Conservation (phyloP, 1,139 yeast genomes). For the Debaryomyces psychrophilus region DNA sequence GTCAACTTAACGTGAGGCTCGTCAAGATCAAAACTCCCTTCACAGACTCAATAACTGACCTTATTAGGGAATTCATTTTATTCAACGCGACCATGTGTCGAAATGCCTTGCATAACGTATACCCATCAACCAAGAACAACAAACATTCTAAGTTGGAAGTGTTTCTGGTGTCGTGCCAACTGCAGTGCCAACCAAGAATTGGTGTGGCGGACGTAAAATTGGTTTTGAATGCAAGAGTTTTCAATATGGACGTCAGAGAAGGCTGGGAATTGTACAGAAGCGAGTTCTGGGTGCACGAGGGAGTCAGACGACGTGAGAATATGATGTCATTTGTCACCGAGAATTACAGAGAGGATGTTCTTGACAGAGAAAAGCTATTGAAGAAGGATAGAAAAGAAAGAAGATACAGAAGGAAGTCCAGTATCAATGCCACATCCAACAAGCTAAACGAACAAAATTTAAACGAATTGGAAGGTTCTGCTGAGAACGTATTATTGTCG, state of each 20-base stretch:
- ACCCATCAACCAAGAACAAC: constrained; percentile 39
- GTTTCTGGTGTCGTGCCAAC: constrained; percentile 46
- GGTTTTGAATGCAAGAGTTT: constrained; percentile 78
- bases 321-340: constrained; percentile 39
- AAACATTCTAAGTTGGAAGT: constrained; percentile 43
- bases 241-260: constrained; percentile 81
- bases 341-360: constrained; percentile 14
- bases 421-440: constrained; percentile 9
- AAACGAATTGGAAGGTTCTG: constrained; percentile 20
- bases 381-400: constrained; percentile 44
- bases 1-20: constrained; percentile 78
- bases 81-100: constrained; percentile 32
- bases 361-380: constrained; percentile 30
- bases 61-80: constrained; percentile 43
- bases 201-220: constrained; percentile 63
- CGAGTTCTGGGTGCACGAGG: constrained; percentile 91
- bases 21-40: constrained; percentile 69
- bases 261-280: constrained; percentile 95
- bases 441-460: constrained; percentile 34
- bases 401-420: constrained; percentile 37
- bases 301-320: constrained; percentile 62
- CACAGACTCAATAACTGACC: constrained; percentile 54
- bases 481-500: constrained; percentile 6
- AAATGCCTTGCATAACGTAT: constrained; percentile 34
- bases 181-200: constrained; percentile 50